Base-by-base conservation (phyloP, 1,139 yeast species). In the Geotrichum citri-aurantii region DNA sequence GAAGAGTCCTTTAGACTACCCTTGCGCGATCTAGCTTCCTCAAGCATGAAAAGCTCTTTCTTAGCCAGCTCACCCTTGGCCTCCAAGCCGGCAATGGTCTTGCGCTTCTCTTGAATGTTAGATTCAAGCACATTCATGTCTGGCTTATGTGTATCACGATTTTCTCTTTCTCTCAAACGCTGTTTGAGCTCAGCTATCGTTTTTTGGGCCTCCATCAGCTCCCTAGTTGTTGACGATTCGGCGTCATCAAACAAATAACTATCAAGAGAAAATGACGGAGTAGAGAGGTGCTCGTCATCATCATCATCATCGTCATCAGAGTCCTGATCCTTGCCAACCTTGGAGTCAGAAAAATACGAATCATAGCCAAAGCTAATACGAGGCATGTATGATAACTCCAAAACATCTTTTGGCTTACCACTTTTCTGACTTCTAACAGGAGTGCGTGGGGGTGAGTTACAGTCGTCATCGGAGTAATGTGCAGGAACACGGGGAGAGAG, bases 71-170 rank as follows among this genome's bases (percentile, higher is more conserved):
- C 66, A 31, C 68, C 66, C 54, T 66, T 65, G 4, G 76, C 74
- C 52, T 73, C 74, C 26, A 73, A 63, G 5, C 67, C 70, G 1
- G 75, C 75, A 55, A 73, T 65, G 0, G 74, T 70, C 59, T 66
- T 65, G 17, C 75, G 66, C 60, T 72, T 72, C 59, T 70, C 72
- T 50, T 64, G 59, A 48, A 71, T 65, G 33, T 64, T 68, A 19
- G 64, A 56, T 26, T 70, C 72, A 33, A 70, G 63, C 26, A 59
- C 63, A 19, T 37, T 21, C 23, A 56, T 56, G 40, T 56, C 59
- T 12, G 56, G 53, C 21, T 6, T 53, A 51, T n/a, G 62, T 50
- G 26, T 59, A 40, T 63, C 64, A 14, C 40, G 40, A 31, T 31
- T 31, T 21, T 63, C 64, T 23, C 56, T 57, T 44, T 64, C 65